These are phyloP conservation scores for Alternaria arborescens DNA, from an alignment of 2,329 filamentous ascomycete genomes.

Conservation along the genomic window DNA sequence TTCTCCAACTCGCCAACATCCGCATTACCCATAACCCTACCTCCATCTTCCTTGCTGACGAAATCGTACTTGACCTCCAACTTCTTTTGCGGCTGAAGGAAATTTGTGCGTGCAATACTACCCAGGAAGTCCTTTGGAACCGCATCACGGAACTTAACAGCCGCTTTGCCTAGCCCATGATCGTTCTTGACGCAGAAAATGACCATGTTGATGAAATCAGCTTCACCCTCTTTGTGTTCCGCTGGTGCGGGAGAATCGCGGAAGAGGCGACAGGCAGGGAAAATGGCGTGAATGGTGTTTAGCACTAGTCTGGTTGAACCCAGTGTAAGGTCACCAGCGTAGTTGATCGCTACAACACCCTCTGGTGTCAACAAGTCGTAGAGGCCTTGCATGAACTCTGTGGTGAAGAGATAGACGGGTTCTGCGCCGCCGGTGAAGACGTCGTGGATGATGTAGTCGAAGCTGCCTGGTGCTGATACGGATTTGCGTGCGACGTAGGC, in stretches of 20 bases:
- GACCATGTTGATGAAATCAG: conserved; percentile 93
- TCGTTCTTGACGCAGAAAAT: conserved; percentile 84
- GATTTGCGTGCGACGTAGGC: conserved; percentile 68
- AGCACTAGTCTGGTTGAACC: conserved; percentile 80
- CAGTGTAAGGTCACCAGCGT: conserved; percentile 85
- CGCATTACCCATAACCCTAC: conserved; percentile 67
- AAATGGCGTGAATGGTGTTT: conserved; percentile 81
- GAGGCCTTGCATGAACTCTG: conserved; percentile 80
- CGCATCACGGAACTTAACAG: conserved; percentile 73
- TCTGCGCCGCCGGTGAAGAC: conserved; percentile 98
- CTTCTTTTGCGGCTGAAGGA: conserved; percentile 77
- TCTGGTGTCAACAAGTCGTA: conserved; percentile 75
- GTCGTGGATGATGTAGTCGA: conserved; percentile 95
- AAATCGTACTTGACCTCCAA: conserved; percentile 60
- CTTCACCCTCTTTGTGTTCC: conserved; percentile 41
- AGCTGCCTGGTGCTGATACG: conserved; percentile 58
- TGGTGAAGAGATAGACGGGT: conserved; percentile 85
- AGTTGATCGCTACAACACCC: conserved; percentile 93
- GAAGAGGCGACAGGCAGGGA: conserved; percentile 91
- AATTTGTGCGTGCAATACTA: conserved; percentile 74
- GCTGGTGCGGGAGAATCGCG: conserved; percentile 73
- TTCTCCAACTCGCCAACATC: conserved; percentile 72
- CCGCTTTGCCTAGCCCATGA: conserved; percentile 39
- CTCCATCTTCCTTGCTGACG: conserved; percentile 47
- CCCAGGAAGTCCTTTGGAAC: conserved; percentile 72